These are phyloP conservation scores for Apiospora aurea DNA, from an alignment of 2,329 filamentous ascomycete species.

Conservation along the genomic window DNA sequence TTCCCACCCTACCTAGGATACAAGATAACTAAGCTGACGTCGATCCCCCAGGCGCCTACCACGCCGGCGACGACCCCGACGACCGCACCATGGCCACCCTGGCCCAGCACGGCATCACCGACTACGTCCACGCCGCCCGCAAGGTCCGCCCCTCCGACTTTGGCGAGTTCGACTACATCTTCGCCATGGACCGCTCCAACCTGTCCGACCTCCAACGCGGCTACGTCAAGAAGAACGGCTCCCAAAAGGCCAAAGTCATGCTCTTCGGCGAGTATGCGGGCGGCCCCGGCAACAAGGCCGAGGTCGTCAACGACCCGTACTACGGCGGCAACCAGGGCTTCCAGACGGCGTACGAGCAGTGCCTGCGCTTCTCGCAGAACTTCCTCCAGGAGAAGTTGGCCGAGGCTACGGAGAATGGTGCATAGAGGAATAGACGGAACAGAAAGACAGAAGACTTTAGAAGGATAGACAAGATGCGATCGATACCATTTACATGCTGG, in stretches of 20 bases:
- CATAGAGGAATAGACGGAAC: not conserved
- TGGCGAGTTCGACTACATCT: slow-evolving; percentile 85
- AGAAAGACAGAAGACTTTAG: not conserved
- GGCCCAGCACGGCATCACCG: slow-evolving; percentile 73
- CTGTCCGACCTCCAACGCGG: slow-evolving; percentile 69
- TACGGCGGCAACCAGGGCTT: slow-evolving; percentile 88
- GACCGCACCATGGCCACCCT: slow-evolving; percentile 84
- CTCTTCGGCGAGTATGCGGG: slow-evolving; percentile 86
- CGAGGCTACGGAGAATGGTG: not conserved
- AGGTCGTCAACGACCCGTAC: slow-evolving; percentile 88
- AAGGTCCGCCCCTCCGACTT: slow-evolving; percentile 80
- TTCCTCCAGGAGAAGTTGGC: slow-evolving; percentile 65
- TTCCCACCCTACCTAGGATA: no score
- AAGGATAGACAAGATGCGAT: not conserved
- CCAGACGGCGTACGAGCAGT: slow-evolving; percentile 85
- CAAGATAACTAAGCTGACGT: not conserved
- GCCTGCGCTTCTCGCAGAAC: slow-evolving; percentile 75
- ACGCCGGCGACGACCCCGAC: slow-evolving; percentile 79
- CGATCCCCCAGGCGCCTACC: slow-evolving; percentile 71
- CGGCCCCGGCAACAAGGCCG: slow-evolving; percentile 57
- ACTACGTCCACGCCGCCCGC: slow-evolving; percentile 80
- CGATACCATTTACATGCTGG: not conserved
- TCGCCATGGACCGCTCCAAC: slow-evolving; percentile 93
- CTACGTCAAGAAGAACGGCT: slow-evolving; percentile 62
- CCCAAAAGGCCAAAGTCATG: slow-evolving; percentile 68